A percentile compares a stretch with the other conserved stretches of the same genome.
phyloP scores from a whole-genome alignment of 257 asterid genomes.

The Coffea canephora region DNA sequence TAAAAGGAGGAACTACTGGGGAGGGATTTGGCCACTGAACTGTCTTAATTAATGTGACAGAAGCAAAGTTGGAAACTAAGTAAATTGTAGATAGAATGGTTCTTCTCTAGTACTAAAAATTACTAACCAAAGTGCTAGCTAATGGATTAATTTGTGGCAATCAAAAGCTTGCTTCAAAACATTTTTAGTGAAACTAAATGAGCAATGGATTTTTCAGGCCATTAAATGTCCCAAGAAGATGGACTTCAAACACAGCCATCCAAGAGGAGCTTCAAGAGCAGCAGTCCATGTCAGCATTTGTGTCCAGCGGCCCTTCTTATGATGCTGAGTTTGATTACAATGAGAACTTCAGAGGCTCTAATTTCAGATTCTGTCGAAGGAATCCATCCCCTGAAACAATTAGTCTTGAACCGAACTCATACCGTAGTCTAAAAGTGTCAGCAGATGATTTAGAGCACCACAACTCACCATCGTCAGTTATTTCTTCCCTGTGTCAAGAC shows the following conservation, averaged over 20 bases:
- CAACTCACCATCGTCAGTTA: conserved; percentile 48
- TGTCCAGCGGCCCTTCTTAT: conserved; percentile 26
- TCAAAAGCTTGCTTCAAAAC: background rate
- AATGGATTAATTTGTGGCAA: background rate
- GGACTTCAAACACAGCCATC: conserved; percentile 37
- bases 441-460: conserved; percentile 43
- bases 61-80: background rate
- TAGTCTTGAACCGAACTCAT: conserved; percentile 46
- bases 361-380: conserved; percentile 42
- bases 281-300: conserved; percentile 31
- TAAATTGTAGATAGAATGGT: background rate
- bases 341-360: conserved; percentile 34
- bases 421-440: conserved; percentile 42
- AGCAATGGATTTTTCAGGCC: conserved; percentile 42
- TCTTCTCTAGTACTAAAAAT: background rate
- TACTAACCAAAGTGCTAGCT: background rate
- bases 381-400: conserved; percentile 68
- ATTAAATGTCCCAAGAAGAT: conserved; percentile 47
- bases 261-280: conserved; percentile 36
- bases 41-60: background rate
- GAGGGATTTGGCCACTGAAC: no score
- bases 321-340: conserved; percentile 25
- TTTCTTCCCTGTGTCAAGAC: conserved; percentile 54
- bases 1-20: no score
- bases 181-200: background rate